Evolutionary conservation across 768 basidiomycete species (phyloP), one percentile per base, ranked within the genome.

Genomic region (Botryobasidium botryosum): DNA sequence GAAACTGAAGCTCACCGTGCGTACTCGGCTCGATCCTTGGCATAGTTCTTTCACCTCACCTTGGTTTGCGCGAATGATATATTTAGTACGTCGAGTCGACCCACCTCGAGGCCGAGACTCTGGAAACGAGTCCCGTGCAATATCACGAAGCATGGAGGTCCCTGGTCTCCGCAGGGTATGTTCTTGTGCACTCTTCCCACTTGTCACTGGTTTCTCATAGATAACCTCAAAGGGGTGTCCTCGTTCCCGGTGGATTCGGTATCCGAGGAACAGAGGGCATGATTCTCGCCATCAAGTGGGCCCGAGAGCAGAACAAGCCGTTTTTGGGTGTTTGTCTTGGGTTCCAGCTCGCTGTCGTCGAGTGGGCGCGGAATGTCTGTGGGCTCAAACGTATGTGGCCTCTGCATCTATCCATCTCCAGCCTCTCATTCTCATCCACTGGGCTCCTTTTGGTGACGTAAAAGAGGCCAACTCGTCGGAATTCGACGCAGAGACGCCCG

Each of bases 281-380:
- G 92, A 79, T 96, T 57, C 71, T 90, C 40, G 92, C 92, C n/a
- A 87, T 90, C 61, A 91, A 87, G 61, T 91, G 91, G 71, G 90
- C 92, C 0, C 71, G 92, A 45, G 90, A 97, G 63, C 83, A 92
- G 57, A 86, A 87, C 49, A 65, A 90, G 5, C 94, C 92, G 0
- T 99, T 90, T 72, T 63, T 96, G 31, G 92, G 92, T 36, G 88
- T 99, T 59, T 99, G 92, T 60, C 74, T 96, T 21, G 92, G 92
- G 17, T 96, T 99, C 73, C 94, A 99, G 59, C 69, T 97, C 36
- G 88, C 94, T 4, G 92, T 96, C 3, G 66, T 94, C 44, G 92
- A 99, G 59, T 97, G 85, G 82, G 83, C 86, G 10, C 68, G 91
- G 39, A 79, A 81, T 57, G 77, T 94, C 5, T 68, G 85, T 51